These are phyloP conservation scores for Suhomyces ambrosiae DNA, from an alignment of 1,139 yeast species.

Conservation along the genomic window DNA sequence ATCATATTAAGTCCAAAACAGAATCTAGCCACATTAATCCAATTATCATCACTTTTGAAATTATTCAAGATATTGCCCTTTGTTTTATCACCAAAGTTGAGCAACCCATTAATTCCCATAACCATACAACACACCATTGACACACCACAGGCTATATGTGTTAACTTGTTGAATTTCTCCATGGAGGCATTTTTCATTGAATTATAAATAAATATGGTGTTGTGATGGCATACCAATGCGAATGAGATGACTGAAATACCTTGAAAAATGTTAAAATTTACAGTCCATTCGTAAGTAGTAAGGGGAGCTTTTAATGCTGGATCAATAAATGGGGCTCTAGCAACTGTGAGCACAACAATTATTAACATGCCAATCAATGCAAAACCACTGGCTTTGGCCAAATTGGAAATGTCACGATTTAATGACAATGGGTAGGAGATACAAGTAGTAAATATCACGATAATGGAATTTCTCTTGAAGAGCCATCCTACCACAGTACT, in stretches of 20 bases:
- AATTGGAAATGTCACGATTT: slow-evolving; percentile 76
- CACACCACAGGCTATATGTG: slow-evolving; percentile 81
- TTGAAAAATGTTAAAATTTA: slow-evolving; percentile 73
- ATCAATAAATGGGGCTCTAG: slow-evolving; percentile 69
- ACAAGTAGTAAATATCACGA: slow-evolving; percentile 65
- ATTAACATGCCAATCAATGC: slow-evolving; percentile 84
- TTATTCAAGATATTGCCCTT: slow-evolving; percentile 88
- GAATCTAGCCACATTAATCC: slow-evolving; percentile 82
- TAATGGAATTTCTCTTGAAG: slow-evolving; percentile 66
- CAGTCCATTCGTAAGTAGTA: slow-evolving; percentile 49
- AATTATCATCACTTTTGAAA: slow-evolving; percentile 71
- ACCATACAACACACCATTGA: slow-evolving; percentile 78
- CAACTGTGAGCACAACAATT: slow-evolving; percentile 72
- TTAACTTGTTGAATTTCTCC: slow-evolving; percentile 70
- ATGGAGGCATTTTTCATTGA: slow-evolving; percentile 77
- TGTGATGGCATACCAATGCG: slow-evolving; percentile 94
- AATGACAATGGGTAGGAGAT: slow-evolving; percentile 84
- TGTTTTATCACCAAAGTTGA: slow-evolving; percentile 74
- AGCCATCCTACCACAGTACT: slow-evolving; percentile 50
- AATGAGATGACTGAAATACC: slow-evolving; percentile 91
- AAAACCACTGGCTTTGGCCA: slow-evolving; percentile 86
- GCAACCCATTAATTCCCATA: slow-evolving; percentile 80
- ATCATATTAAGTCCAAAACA: slow-evolving; percentile 94
- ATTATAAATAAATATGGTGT: slow-evolving; percentile 84
- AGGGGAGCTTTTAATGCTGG: slow-evolving; percentile 50